Percentiles rank a stretch among this genome's conserved stretches.
Evolutionary conservation across 192 early-diverging fungal species (phyloP).

Genomic region (Backusella morwellensis): DNA sequence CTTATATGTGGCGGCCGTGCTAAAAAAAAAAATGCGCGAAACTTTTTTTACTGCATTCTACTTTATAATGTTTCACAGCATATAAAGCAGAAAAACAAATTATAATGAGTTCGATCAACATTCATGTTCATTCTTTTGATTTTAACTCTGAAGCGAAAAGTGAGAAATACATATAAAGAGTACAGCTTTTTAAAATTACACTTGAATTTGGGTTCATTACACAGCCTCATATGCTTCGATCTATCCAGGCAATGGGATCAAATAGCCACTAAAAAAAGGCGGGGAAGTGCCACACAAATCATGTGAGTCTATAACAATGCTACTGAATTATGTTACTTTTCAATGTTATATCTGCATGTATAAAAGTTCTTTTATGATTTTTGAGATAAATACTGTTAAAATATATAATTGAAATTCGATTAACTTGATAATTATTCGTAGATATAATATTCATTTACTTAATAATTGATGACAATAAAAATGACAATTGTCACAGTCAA

Average conservation of each 20-base stretch:
- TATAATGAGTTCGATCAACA: background rate
- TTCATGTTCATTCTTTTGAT: background rate
- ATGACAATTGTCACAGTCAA: background rate
- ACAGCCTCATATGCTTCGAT: background rate
- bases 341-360: background rate
- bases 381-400: background rate
- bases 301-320: background rate
- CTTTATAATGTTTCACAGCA: background rate
- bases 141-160: background rate
- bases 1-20: background rate
- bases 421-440: background rate
- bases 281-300: background rate
- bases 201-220: background rate
- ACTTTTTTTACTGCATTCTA: background rate
- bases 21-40: background rate
- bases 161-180: background rate
- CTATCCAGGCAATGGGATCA: background rate
- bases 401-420: background rate
- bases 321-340: background rate
- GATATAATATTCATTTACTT: background rate
- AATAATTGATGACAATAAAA: background rate
- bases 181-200: background rate
- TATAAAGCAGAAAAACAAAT: background rate
- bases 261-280: background rate
- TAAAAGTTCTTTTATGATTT: background rate